Conservation (phyloP, 2,329 filamentous ascomycete species). For the Drechslera avenae region DNA sequence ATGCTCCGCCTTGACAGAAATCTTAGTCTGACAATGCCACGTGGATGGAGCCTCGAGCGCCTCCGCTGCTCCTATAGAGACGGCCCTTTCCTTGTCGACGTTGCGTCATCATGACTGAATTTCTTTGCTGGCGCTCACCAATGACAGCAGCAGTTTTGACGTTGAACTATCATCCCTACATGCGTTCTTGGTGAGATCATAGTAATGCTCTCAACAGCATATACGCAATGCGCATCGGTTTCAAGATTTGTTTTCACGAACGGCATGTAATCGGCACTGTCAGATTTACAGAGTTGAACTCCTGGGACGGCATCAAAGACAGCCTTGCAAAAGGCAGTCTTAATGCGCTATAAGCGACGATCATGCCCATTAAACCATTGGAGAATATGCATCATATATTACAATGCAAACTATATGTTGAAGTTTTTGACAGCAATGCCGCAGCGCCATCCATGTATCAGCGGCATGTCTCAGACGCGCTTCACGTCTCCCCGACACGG, state of each 20-base stretch:
- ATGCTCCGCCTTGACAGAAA: background rate
- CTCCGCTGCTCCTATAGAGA: no score
- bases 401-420: background rate
- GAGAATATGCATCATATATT: no score
- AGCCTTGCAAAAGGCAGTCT: background rate
- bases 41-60: background rate
- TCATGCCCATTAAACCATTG: background rate
- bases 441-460: constrained; percentile 30
- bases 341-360: background rate
- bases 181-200: no score
- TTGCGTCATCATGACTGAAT: no score
- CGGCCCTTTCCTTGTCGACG: no score
- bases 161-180: no score
- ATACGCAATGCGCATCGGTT: no score
- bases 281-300: background rate
- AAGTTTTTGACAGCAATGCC: background rate
- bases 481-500: constrained; percentile 16
- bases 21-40: background rate
- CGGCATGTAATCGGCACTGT: background rate
- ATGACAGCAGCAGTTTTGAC: no score
- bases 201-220: no score
- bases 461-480: constrained; percentile 19
- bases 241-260: no score
- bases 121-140: no score
- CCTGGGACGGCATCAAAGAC: background rate